A percentile compares a stretch with the other conserved stretches of the same genome.
These are phyloP conservation scores for Posidonia australis DNA, from an alignment of 106 monocot species.

Conservation along the genomic window DNA sequence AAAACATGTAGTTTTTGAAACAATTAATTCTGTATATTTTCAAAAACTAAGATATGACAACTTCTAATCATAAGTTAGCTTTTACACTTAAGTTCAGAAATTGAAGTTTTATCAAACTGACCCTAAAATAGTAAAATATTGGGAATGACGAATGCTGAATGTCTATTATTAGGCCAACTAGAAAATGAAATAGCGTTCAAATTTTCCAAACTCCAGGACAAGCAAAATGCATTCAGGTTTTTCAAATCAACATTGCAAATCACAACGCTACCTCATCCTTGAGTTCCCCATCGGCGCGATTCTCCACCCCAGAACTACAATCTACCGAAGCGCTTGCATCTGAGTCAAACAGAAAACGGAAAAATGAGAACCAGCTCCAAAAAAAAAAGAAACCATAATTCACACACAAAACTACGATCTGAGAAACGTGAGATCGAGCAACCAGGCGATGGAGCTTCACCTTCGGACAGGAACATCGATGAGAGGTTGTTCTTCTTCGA, in stretches of 20 bases:
- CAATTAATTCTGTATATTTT: too few species aligned
- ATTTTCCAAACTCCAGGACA: too few species aligned
- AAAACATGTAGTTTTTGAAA: too few species aligned
- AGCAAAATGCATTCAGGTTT: too few species aligned
- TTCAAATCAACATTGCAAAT: neutral
- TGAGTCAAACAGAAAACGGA: neutral
- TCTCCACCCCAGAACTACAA: neutral
- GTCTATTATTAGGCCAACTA: too few species aligned
- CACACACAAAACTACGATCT: neutral
- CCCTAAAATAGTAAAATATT: too few species aligned
- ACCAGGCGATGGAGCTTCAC: neutral
- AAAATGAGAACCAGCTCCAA: neutral
- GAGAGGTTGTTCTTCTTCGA: constrained; percentile 1
- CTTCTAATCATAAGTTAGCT: too few species aligned
- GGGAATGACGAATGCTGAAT: too few species aligned
- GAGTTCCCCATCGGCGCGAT: neutral
- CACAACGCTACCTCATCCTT: constrained; percentile 1
- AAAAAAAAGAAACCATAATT: neutral
- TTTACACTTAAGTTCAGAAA: too few species aligned
- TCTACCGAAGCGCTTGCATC: neutral
- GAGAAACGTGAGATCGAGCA: neutral
- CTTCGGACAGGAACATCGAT: neutral
- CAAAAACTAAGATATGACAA: too few species aligned
- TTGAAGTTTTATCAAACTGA: too few species aligned
- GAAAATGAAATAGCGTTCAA: too few species aligned